phyloP scores from a whole-genome alignment of 1,139 yeast species.

The Saccharomycopsis phalli region DNA sequence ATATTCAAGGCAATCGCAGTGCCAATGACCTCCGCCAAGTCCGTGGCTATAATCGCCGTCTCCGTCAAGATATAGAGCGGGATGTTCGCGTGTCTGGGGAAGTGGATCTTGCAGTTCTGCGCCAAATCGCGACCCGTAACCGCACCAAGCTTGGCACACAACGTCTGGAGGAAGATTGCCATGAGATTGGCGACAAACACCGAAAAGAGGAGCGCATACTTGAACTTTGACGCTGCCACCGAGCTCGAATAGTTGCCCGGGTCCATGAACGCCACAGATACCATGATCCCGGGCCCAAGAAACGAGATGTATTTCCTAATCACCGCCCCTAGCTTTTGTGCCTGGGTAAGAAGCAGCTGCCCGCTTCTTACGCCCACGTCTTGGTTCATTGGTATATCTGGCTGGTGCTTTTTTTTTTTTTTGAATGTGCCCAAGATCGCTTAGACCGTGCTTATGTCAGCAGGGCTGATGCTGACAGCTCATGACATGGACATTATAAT shows the following conservation, averaged over 20 bases:
- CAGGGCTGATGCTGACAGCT: no score
- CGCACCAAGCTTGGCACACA: slow-evolving; percentile 69
- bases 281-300: slow-evolving; percentile 75
- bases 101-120: slow-evolving; percentile 60
- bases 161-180: slow-evolving; percentile 63
- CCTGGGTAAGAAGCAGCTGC: no score
- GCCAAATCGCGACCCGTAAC: slow-evolving; percentile 74
- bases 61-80: slow-evolving; percentile 58
- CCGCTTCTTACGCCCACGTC: no score
- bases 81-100: slow-evolving; percentile 50
- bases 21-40: slow-evolving; percentile 81
- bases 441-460: no score
- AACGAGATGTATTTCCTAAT: slow-evolving; percentile 45
- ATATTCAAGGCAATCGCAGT: slow-evolving; percentile 79
- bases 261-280: slow-evolving; percentile 72
- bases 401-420: no score
- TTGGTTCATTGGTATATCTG: no score
- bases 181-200: slow-evolving; percentile 57
- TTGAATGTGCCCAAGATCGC: no score
- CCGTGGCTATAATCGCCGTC: slow-evolving; percentile 71
- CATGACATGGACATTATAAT: no score
- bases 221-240: slow-evolving; percentile 65
- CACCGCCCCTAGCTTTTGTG: slow-evolving; percentile 20
- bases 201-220: slow-evolving; percentile 54
- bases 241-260: slow-evolving; percentile 80